These are phyloP conservation scores for Chrysosphaeria jannelii DNA, from an alignment of 2,329 filamentous ascomycete species.

Conservation along the genomic window DNA sequence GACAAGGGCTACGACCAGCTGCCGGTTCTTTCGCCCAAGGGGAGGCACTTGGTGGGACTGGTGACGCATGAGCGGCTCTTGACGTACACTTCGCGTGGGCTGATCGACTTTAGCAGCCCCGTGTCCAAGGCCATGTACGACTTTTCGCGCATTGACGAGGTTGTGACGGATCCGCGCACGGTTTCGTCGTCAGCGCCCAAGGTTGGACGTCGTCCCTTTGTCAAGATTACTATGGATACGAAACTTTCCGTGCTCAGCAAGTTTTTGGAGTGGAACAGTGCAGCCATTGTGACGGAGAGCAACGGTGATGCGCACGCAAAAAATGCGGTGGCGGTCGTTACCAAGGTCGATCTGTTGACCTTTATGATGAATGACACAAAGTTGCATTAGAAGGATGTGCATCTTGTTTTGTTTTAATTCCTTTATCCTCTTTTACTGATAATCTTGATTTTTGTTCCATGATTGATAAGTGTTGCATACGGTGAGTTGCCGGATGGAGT, in stretches of 20 bases:
- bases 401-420: not conserved
- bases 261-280: slow-evolving; percentile 96
- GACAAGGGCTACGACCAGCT: slow-evolving; percentile 96
- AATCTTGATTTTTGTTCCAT: not conserved
- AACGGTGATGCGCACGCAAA: slow-evolving; percentile 18
- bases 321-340: slow-evolving; percentile 72
- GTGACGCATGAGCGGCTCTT: slow-evolving; percentile 88
- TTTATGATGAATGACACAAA: slow-evolving; percentile 51
- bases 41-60: slow-evolving; percentile 53
- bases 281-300: slow-evolving; percentile 65
- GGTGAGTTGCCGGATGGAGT: not conserved
- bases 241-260: slow-evolving; percentile 55
- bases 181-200: slow-evolving; percentile 11
- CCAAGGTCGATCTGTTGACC: slow-evolving; percentile 81
- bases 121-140: slow-evolving; percentile 91
- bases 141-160: slow-evolving; percentile 62
- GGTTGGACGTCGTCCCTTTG: slow-evolving; percentile 36
- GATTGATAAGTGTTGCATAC: not conserved
- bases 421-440: slow-evolving; percentile 1
- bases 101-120: slow-evolving; percentile 39
- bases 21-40: slow-evolving; percentile 46
- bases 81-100: slow-evolving; percentile 60
- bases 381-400: slow-evolving; percentile 6
- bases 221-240: slow-evolving; percentile 83
- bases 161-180: slow-evolving; percentile 62